Evolutionary conservation across 2,329 filamentous ascomycete species (phyloP), one percentile per base, ranked within the genome.

Genomic region (Balansia obtecta): DNA sequence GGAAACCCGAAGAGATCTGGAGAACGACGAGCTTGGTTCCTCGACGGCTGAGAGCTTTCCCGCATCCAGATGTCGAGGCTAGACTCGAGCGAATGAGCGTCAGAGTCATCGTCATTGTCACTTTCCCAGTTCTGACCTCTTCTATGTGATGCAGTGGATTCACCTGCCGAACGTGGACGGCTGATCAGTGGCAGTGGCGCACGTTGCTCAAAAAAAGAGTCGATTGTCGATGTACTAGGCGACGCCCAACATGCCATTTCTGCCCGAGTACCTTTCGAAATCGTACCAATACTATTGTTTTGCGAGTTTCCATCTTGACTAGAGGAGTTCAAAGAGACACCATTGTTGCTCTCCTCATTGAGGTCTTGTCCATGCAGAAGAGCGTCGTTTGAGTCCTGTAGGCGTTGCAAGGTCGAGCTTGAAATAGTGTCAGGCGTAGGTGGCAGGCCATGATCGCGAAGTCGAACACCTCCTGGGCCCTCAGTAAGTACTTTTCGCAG

Each of bases 351-450:
- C 43, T 68, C 65, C 13, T 60, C 57, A 2, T 55, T 56, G 3
- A 55, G 42, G 1, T 54, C 59, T 2, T 59, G 62, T 3, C 65
- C 63, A 8, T 61, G 66, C 0, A 65, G 61, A 1, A 76, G 59
- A 0, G 70, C 71, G 42, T 80, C 76, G 49, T 72, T 69, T 0
- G 76, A 79, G 45, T 68, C 70, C 53, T 77, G 69, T 52, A 71
- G 74, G 13, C 70, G 68, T 6, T 71, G 68, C 34, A 81, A 65
- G 0, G 75, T 77, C 1, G 74, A 74, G 2, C 75, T 78, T 1
- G 77, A 78, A 18, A 80, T 75, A 0, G 78, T 81, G 55, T 81
- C 77, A 0, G 78, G 78, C 0, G 78, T 81, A 0, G 78, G 78
- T 10, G 78, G 78, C 1, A 80, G 63, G 16, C 63, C 63, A 16